phyloP scores from a whole-genome alignment of 2,329 filamentous ascomycete species.

The Paraphaeosphaeria minitans region DNA sequence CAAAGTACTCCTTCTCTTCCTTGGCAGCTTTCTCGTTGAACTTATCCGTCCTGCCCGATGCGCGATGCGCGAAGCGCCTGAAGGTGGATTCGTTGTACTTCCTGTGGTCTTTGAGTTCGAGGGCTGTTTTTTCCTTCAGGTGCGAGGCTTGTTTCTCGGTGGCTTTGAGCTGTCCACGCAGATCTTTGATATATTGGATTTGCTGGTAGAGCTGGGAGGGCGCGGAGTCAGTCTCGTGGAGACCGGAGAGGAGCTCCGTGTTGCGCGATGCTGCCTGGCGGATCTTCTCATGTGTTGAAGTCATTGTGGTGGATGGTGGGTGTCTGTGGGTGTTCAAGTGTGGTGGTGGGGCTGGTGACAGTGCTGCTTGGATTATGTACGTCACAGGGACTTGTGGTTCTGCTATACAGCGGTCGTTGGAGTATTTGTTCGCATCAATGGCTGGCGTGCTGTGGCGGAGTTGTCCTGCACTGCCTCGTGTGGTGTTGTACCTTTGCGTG shows the following conservation, averaged over 20 bases:
- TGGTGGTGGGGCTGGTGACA: background rate
- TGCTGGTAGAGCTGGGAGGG: conserved; percentile 40
- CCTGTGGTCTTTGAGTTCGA: conserved; percentile 38
- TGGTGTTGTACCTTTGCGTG: background rate
- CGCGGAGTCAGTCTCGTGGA: conserved; percentile 37
- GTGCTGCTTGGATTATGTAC: background rate
- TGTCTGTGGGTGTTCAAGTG: background rate
- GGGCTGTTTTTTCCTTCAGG: conserved; percentile 24
- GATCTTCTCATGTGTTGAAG: conserved; percentile 30
- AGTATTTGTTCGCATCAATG: background rate
- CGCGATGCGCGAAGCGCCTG: conserved; percentile 40
- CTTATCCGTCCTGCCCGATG: conserved; percentile 31
- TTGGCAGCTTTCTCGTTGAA: conserved; percentile 41
- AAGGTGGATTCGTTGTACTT: conserved; percentile 43
- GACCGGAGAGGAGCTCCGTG: conserved; percentile 29
- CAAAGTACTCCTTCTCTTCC: conserved; percentile 44
- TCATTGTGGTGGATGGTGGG: conserved; percentile 19
- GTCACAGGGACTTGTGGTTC: background rate
- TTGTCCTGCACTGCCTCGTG: background rate
- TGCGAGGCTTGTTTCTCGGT: conserved; percentile 25
- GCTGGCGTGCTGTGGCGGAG: background rate
- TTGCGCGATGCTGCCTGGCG: conserved; percentile 35
- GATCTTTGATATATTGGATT: conserved; percentile 34
- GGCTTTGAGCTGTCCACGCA: conserved; percentile 28
- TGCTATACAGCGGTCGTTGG: too few species aligned